Evolutionary conservation across 2,329 filamentous ascomycete genomes (phyloP).

Genomic region (Proliferodiscus dingleyae): DNA sequence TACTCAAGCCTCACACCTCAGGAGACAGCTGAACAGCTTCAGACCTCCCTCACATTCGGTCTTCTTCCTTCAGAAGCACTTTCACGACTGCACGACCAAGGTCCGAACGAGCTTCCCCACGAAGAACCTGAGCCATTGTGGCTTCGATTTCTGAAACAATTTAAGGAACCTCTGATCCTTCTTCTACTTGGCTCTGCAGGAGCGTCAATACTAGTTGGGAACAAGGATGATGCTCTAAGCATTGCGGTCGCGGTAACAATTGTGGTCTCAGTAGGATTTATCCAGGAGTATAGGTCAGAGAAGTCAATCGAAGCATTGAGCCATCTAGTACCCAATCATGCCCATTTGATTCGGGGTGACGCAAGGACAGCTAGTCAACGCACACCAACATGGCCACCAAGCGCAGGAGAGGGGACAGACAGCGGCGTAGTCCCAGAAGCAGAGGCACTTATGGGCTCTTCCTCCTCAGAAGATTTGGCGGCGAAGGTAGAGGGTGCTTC

Average conservation of each 20-base stretch:
- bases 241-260: slow-evolving; percentile 96
- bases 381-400: slow-evolving; percentile 45
- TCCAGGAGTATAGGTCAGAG: slow-evolving; percentile 96
- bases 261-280: slow-evolving; percentile 90
- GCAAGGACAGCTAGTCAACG: slow-evolving; percentile 17
- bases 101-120: slow-evolving; percentile 90
- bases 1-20: slow-evolving; percentile 66
- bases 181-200: slow-evolving; percentile 85
- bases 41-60: slow-evolving; percentile 79
- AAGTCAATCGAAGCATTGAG: slow-evolving; percentile 95
- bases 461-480: slow-evolving; percentile 43
- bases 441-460: slow-evolving; percentile 22
- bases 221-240: slow-evolving; percentile 90
- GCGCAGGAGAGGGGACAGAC: too few relatives aligned
- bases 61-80: slow-evolving; percentile 78
- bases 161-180: slow-evolving; percentile 90
- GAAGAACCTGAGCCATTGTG: slow-evolving; percentile 91
- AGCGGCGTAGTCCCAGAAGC: slow-evolving; percentile 19
- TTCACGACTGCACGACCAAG: slow-evolving; percentile 72
- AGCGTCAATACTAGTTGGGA: slow-evolving; percentile 85
- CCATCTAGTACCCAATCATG: slow-evolving; percentile 89
- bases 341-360: slow-evolving; percentile 73
- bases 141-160: slow-evolving; percentile 93
- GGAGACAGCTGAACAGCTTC: slow-evolving; percentile 71
- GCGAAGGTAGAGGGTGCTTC: slow-evolving; percentile 64